Base-by-base conservation (phyloP, 306 rosid genomes). In the Sechiopsis laciniata region DNA sequence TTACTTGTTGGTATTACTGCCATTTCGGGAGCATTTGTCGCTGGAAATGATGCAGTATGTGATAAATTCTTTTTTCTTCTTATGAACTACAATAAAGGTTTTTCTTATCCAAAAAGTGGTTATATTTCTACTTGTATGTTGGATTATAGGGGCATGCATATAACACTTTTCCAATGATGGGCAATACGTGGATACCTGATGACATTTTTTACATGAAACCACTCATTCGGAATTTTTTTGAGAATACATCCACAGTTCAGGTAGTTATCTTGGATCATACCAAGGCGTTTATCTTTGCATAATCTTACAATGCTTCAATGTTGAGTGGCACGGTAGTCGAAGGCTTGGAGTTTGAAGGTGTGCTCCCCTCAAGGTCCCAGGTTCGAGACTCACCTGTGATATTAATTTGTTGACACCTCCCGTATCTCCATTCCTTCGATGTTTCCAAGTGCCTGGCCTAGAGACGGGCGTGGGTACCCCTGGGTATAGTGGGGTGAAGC, bases 161-260 rank as follows among this genome's bases (percentile, higher is more conserved):
- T 71, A 91, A 91, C 78, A 87, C 97, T 74, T 91, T 91, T 62
- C 97, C 96, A 1, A 93, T 82, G 87, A 93, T 93, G 97, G 98
- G 97, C 1, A 85, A 93, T 65, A 72, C 81, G 14, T 91, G 97
- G 96, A 80, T 91, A 74, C 97, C 91, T 0, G 89, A 83, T 70
- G 88, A 86, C 63, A 80, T 89, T 76, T 73, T 91, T 70, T 87
- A 86, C 66, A 83, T 85, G 95, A 91, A 86, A 74, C 97, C 96
- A 61, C 78, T 84, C 26, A 86, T 87, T 78, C 87, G 97, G 26
- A 93, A 93, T 77, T 93, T 90, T 85, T 93, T 93, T 51, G 97
- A 93, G 91, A 93, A 90, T 76, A 85, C 89, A 26, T 85, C 89
- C 16, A 86, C 89, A 35, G 95, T 88, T 69, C 95, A 89, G 96